A percentile compares a stretch with the other conserved stretches of the same genome.
Conservation (phyloP, 1,284 basidiomycete species). For the Microbotryum scabiosae region DNA sequence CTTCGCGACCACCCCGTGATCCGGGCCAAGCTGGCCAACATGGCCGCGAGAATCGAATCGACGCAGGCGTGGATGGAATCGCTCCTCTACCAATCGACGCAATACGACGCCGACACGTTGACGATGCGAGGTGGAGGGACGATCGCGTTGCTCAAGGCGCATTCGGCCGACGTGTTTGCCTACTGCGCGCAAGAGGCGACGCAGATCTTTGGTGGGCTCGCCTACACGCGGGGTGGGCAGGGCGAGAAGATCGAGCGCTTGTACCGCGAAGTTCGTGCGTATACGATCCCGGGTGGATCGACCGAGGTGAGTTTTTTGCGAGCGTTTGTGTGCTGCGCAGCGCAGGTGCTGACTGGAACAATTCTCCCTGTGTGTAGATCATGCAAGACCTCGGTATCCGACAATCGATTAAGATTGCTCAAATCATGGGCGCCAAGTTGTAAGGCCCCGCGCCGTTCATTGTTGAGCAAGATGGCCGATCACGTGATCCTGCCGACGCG, state of each 20-base stretch:
- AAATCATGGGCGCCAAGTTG: conserved; percentile 21
- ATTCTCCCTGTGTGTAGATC: conserved; percentile 13
- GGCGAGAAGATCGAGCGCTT: conserved; percentile 33
- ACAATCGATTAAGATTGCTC: conserved; percentile 24
- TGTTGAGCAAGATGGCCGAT: too few species aligned
- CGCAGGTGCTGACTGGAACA: too few species aligned
- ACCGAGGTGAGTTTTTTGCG: neutral
- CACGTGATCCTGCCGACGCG: too few species aligned
- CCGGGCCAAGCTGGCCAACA: conserved; percentile 33
- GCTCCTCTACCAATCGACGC: conserved; percentile 25
- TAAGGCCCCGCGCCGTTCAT: too few species aligned
- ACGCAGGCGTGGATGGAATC: conserved; percentile 31
- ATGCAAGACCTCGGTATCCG: conserved; percentile 34
- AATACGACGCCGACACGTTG: conserved; percentile 26
- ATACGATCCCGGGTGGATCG: conserved; percentile 29
- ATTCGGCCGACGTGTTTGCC: conserved; percentile 24
- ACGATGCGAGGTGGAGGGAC: conserved; percentile 25
- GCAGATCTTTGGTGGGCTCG: conserved; percentile 33
- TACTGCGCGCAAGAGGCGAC: conserved; percentile 29
- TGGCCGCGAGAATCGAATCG: conserved; percentile 30
- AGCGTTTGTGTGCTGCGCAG: neutral
- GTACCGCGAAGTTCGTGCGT: conserved; percentile 28
- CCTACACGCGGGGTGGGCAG: conserved; percentile 32
- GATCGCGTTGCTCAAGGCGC: conserved; percentile 30
- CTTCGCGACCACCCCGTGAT: conserved; percentile 35